Evolutionary conservation across 1,139 yeast genomes (phyloP), one percentile per base, ranked within the genome.

Genomic region (Saccharomycopsis hybrid): DNA sequence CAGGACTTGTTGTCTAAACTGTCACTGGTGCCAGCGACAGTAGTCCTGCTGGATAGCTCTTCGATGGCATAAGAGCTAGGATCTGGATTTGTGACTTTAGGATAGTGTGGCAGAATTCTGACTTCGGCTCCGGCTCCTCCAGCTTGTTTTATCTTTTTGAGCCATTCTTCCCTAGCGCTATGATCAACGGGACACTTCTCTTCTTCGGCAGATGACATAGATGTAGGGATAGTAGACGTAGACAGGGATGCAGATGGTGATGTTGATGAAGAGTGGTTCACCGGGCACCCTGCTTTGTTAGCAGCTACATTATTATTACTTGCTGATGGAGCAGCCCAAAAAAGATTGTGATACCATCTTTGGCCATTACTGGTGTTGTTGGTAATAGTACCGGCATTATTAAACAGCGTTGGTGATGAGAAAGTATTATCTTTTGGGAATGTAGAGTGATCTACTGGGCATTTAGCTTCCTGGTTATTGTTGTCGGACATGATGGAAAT

Each of bases 181-280:
- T 76, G 85, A 61, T 80, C 86, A 24, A 83, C 89, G 1, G 90
- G 90, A 61, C 90, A 83, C 55, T 69, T 73, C 5, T 68, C 39
- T 13, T 36, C 39, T 8, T 9, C 39, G 39, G 39, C n/a, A n/a
- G n/a, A n/a, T n/a, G n/a, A n/a, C n/a, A n/a, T n/a, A n/a, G n/a
- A n/a, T n/a, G n/a, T n/a, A n/a, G n/a, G n/a, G n/a, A n/a, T n/a
- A n/a, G n/a, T n/a, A n/a, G n/a, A n/a, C n/a, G n/a, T n/a, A n/a
- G n/a, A n/a, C n/a, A n/a, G n/a, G n/a, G n/a, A n/a, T n/a, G n/a
- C n/a, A n/a, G n/a, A n/a, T n/a, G n/a, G n/a, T n/a, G n/a, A 11
- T 9, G 11, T 35, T n/a, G 8, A 36, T 27, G 31, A 27, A 30
- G 24, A 28, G 24, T 42, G 42, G 31, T 41, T 32, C 42, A 47